phyloP scores from a whole-genome alignment of 345 rosid species.

The Syzygium aromaticum region DNA sequence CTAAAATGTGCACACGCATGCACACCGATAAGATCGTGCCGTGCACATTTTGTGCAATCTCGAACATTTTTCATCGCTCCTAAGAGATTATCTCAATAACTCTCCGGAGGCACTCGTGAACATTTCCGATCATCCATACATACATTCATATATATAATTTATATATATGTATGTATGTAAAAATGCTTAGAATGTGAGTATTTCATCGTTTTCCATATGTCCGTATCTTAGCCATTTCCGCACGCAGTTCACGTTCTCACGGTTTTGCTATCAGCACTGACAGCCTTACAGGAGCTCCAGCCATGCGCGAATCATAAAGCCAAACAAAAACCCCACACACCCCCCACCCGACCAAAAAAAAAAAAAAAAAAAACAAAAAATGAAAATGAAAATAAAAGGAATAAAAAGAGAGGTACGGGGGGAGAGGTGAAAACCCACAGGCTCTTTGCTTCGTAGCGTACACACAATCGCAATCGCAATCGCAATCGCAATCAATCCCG shows the following conservation, averaged over 20 bases:
- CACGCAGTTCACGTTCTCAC: constrained; percentile 5
- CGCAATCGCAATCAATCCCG: background rate
- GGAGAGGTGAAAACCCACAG: background rate
- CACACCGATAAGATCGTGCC: too few species aligned
- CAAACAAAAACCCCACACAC: background rate
- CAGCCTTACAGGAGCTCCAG: background rate
- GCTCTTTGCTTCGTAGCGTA: background rate
- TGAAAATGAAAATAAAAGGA: background rate
- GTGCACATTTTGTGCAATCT: too few species aligned
- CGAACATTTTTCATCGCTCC: too few species aligned
- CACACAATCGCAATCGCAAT: background rate
- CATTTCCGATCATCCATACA: too few species aligned
- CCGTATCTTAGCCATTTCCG: background rate
- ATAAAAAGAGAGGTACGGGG: too few species aligned
- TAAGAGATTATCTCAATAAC: too few species aligned
- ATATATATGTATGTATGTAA: too few species aligned
- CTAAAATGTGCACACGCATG: background rate
- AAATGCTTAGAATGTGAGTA: too few species aligned
- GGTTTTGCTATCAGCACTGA: too few species aligned
- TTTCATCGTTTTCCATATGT: background rate
- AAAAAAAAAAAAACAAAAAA: fast-evolving
- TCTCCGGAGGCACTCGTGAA: too few species aligned
- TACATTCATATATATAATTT: too few species aligned
- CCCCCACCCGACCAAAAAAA: background rate
- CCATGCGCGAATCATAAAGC: background rate